Evolutionary conservation across 768 basidiomycete species (phyloP), one percentile per base, ranked within the genome.

Genomic region (Fibroporia radiculosa): DNA sequence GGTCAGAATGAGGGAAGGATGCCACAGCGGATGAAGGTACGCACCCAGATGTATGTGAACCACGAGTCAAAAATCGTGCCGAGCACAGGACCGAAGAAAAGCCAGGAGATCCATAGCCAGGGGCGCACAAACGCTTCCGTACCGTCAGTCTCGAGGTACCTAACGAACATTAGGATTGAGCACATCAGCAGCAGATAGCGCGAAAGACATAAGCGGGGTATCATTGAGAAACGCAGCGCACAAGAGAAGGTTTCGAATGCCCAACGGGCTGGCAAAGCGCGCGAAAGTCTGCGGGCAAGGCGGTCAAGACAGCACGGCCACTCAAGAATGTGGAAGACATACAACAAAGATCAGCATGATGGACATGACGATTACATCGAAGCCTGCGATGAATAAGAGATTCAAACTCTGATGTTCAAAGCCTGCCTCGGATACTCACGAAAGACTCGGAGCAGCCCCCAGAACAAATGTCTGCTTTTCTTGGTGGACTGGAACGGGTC

Each of bases 91-190:
- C 74, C 77, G 4, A 73, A 32, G 48, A 78, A 71, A 13, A 80
- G 63, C 59, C 64, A 63, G 0, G 58, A 33, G 19, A 85, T 71
- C 82, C 84, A 86, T 13, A 86, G 71, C 75, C 82, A 84, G 1
- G 84, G 84, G 24, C 72, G 71, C 28, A 82, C 60, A 2, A 62
- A 54, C 0, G 79, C 69, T 19, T 59, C 71, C 48, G 71, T 55
- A 3, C 78, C 78, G 13, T 63, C 60, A n/a, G 48, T 61, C 48
- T 71, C 67, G 13, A 69, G 47, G 49, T 68, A 62, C 42, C 45
- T 50, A 32, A 19, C n/a, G 36, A n/a, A 31, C 25, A 6, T 10
- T 20, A 6, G 26, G 3, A n/a, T 4, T 40, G 39, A 45, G 24
- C 3, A 25, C 25, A 16, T 22, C 23, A 10, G 25, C 8, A 39